Evolutionary conservation across 208 protist genomes (phyloP), one percentile per base, ranked within the genome.

Genomic region (Wallacemonas collosoma): DNA sequence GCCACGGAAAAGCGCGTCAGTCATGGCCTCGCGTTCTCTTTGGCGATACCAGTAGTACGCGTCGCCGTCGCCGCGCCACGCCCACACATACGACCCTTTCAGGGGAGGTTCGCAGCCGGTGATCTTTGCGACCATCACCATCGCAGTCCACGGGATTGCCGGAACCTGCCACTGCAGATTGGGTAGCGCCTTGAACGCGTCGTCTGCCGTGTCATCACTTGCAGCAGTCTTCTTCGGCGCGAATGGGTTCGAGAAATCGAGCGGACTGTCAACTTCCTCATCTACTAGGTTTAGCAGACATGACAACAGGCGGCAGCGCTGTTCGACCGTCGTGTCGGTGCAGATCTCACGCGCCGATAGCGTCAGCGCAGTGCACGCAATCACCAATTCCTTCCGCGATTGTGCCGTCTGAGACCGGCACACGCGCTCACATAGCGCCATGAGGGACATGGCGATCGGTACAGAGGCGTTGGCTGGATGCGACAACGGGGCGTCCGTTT

Each of bases 121-220:
- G 2, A 95, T 58, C 38, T 84, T 87, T 2, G 84, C 53, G n/a
- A 94, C 50, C 8, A 96, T 69, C 44, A 89, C 40, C 9, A 95
- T 67, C 54, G 88, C 78, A n/a, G 86, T 85, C 81, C 81, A 94
- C 61, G 85, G 68, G 40, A 83, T 47, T n/a, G 79, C 63, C 0
- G 92, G 86, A 7, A 94, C 76, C 5, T 82, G 53, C 90, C 92
- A 96, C 72, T 93, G 86, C 36, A 92, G 68, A 45, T 84, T 93
- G n/a, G 88, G 81, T 15, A 87, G 69, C 11, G 74, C 68, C 44
- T 80, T 80, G 66, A 81, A 73, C 36, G 66, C 65, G 45, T 87
- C 78, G 45, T 82, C 67, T 17, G 62, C 76, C 35, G 64, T 51
- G 6, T 82, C 73, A 53, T 80, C 66, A 17, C 17, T 80, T 61